Conservation (phyloP, 768 basidiomycete genomes). For the Podaxis sp. region DNA sequence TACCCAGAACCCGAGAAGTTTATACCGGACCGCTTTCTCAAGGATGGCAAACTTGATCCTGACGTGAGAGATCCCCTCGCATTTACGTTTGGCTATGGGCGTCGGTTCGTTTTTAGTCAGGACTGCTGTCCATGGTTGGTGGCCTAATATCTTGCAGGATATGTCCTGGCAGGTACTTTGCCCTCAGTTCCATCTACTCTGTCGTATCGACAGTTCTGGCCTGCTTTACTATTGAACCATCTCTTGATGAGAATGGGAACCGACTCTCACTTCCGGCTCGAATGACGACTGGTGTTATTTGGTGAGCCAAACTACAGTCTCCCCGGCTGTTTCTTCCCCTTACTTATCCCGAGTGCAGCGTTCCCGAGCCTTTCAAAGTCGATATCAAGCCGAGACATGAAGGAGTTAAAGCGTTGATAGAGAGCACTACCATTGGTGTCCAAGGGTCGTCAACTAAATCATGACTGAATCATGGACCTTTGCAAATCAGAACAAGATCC, state of each 20-base stretch:
- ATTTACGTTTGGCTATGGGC: slow-evolving; percentile 26
- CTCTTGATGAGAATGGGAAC: slow-evolving; percentile 2
- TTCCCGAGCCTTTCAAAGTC: slow-evolving; percentile 21
- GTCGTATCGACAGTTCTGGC: slow-evolving; percentile 12
- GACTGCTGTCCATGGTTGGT: background rate
- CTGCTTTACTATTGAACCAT: slow-evolving; percentile 15
- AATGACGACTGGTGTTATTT: background rate
- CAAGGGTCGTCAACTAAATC: background rate
- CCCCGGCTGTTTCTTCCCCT: background rate
- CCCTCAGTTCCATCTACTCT: slow-evolving; percentile 13
- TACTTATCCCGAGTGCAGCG: background rate
- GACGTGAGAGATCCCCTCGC: slow-evolving; percentile 13
- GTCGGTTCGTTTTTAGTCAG: slow-evolving; percentile 9
- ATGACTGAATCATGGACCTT: no score
- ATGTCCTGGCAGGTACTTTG: slow-evolving; percentile 18
- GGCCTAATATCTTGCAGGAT: slow-evolving; percentile 8
- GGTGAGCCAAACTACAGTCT: background rate
- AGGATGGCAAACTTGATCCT: slow-evolving; percentile 18
- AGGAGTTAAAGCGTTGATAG: slow-evolving; percentile 14
- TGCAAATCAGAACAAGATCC: no score
- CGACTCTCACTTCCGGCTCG: no score
- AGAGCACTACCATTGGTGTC: background rate
- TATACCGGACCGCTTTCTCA: slow-evolving; percentile 29
- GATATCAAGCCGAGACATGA: slow-evolving; percentile 22
- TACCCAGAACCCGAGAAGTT: slow-evolving; percentile 33